Conservation (phyloP, 164 flowering plant species). For the Hamamelis virginiana region DNA sequence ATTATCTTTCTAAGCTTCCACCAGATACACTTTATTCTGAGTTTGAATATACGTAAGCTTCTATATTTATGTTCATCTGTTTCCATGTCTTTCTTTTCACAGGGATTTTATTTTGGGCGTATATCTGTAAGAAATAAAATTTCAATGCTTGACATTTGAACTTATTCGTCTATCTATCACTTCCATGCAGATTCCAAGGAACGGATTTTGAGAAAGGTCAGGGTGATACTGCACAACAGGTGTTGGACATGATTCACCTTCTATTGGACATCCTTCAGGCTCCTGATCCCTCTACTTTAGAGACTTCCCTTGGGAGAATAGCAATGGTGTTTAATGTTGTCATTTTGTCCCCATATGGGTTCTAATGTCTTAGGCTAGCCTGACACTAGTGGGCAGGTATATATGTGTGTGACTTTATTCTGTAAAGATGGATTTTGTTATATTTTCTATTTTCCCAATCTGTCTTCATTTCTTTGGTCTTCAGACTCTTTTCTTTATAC, state of each 20-base stretch:
- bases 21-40: slow-evolving; percentile 71
- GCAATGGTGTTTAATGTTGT: slow-evolving; percentile 98
- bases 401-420: too few relatives aligned
- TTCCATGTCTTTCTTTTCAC: neutral
- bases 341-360: slow-evolving; percentile 67
- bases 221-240: slow-evolving; percentile 81
- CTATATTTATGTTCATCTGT: neutral
- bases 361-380: too few relatives aligned
- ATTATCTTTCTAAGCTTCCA: slow-evolving; percentile 61
- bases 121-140: too few relatives aligned
- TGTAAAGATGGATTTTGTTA: too few relatives aligned
- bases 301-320: slow-evolving; percentile 78
- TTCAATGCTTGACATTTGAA: too few relatives aligned
- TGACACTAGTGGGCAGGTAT: too few relatives aligned
- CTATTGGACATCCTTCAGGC: slow-evolving; percentile 91
- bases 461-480: neutral
- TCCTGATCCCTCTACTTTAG: slow-evolving; percentile 83
- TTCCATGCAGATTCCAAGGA: slow-evolving; percentile 65
- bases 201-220: slow-evolving; percentile 94
- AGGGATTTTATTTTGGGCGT: neutral
- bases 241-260: slow-evolving; percentile 70
- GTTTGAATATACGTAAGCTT: slow-evolving; percentile 70
- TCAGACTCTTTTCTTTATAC: slow-evolving; percentile 6
- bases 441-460: too few relatives aligned
- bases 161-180: neutral